Evolutionary conservation across 2,329 filamentous ascomycete species (phyloP), one percentile per base, ranked within the genome.

Genomic region (Cladosporium sp.): DNA sequence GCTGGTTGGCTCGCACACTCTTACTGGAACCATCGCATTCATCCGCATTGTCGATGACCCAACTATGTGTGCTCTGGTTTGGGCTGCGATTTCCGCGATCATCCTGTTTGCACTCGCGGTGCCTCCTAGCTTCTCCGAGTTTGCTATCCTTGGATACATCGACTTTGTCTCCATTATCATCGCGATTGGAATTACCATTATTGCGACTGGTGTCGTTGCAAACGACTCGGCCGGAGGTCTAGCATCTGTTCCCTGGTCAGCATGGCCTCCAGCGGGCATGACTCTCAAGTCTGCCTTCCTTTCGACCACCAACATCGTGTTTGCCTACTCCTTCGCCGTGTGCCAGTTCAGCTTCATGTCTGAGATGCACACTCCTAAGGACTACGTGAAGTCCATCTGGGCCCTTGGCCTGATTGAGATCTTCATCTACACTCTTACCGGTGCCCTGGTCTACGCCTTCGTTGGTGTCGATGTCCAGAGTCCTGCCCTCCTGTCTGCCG

Each of bases 261-360:
- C 72, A 5, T 78, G 76, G 74, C 76, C 77, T n/a, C 72, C 74
- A 2, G 66, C 68, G 10, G 72, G 71, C 53, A 74, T 74, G 6
- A 74, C 76, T 18, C 75, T 90, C 58, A 80, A 81, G 63, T 80
- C 85, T 51, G 87, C 81, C 21, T 89, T 91, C 75, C 82, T 88
- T 11, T 84, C 87, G 21, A 83, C 89, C 59, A 85, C 83, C 72
- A 91, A 92, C 79, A 92, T 92, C 64, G 83, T 91, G 68, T 89
- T 93, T 70, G 89, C 90, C 65, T 83, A 82, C 73, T 79, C 78
- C 36, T 82, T 82, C 69, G 79, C 79, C 60, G 79, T 81, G 65
- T 87, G 86, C 68, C 91, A 90, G 79, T 90, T 91, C 78, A 84
- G 82, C 68, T 86, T 91, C 75, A 88, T 89, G 74, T 82, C 84